Base-by-base conservation (phyloP, 129 eudicot genomes). In the Tagetes erecta region DNA sequence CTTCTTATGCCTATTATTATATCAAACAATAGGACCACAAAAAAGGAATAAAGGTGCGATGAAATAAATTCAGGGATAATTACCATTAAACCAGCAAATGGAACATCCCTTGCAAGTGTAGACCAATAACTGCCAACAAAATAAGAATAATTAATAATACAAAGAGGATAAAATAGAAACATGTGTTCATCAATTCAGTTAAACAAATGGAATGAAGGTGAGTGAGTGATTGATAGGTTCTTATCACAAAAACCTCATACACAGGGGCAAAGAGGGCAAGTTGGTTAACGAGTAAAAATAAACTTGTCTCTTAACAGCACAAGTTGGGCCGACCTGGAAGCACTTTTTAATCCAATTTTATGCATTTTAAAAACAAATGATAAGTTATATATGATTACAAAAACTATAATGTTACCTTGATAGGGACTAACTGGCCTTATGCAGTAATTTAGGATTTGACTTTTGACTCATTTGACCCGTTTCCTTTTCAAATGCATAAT, bases 81-180 rank as follows among this genome's bases (percentile, higher is more conserved):
- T 85, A 93, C 98, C 98, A 93, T 93, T 52, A 93, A 75, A 71
- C 98, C 98, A 79, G 98, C 98, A 80, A 93, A 93, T 57, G 98
- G 98, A 80, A 93, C 87, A 80, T 93, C 98, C 76, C 98, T 81
- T 68, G 85, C 98, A 81, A 93, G 92, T 52, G 98, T 93, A 64
- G 98, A 93, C 98, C 91, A 83, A 79, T 90, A 93, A 82, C 98
- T 90, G 86, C 69, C 74, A 67, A 78, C 67, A 64, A 78, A 47
- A 81, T 9, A 82, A 42, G 35, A 67, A 40, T 41, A 33, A 67
- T 76, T 58, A 58, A 44, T 67, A 34, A 53, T 42, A 76, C 20
- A 67, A 75, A 40, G 9, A 6, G 37, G 6, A 34, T 20, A 20
- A 20, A 20, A 20, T 20, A 20, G 33, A 67, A 12, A 38, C 11